phyloP scores from a whole-genome alignment of 148 eudicot species.

The Rhododendron ferrugineum region DNA sequence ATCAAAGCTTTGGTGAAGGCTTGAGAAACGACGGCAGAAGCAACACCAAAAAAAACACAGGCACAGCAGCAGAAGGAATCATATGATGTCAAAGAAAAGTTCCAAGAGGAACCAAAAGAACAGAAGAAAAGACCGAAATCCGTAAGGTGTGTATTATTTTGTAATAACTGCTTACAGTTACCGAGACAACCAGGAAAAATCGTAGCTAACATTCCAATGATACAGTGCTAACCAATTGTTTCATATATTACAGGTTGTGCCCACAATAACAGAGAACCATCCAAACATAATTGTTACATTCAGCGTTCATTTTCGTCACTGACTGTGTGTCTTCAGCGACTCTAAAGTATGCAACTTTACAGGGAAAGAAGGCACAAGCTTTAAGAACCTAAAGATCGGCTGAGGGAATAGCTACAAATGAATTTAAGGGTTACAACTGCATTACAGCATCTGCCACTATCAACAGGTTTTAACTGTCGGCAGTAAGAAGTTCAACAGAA shows the following conservation, averaged over 20 bases:
- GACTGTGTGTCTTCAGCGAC: background rate
- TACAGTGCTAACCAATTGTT: background rate
- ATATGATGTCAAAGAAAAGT: background rate
- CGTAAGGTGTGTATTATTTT: background rate
- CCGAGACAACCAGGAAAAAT: background rate
- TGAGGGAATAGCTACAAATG: background rate
- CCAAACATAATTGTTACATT: background rate
- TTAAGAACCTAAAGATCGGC: background rate
- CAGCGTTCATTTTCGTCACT: background rate
- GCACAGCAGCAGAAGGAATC: background rate
- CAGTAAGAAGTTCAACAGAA: background rate
- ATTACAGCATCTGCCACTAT: background rate
- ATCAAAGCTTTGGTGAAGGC: background rate
- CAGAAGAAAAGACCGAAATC: background rate
- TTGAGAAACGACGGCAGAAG: background rate
- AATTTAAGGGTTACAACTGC: background rate
- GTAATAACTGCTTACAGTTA: background rate
- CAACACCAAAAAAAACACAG: background rate
- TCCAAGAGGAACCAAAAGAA: background rate
- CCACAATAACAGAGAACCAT: background rate
- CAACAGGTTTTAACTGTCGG: background rate
- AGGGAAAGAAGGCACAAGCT: background rate
- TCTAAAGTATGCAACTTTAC: background rate
- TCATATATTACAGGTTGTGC: background rate
- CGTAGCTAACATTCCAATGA: background rate